These are phyloP conservation scores for Leccinellum rugosiceps DNA, from an alignment of 768 basidiomycete species.

Conservation along the genomic window DNA sequence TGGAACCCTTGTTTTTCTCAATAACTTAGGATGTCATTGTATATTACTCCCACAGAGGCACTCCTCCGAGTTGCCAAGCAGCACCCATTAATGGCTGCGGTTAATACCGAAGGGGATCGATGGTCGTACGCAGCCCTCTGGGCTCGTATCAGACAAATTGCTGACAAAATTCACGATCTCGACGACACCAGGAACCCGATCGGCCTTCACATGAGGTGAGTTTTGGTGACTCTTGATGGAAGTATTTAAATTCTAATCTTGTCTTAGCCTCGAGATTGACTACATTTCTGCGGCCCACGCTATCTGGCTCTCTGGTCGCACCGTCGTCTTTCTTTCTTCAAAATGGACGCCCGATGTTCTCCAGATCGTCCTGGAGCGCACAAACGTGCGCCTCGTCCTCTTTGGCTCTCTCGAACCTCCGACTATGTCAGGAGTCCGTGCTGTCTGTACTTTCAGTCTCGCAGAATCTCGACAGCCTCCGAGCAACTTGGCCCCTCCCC, in stretches of 20 bases:
- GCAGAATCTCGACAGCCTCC: constrained; percentile 8
- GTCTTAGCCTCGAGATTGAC: constrained; percentile 27
- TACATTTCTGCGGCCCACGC: constrained; percentile 30
- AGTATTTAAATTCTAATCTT: not conserved
- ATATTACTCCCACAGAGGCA: constrained; percentile 28
- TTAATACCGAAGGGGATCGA: constrained; percentile 17
- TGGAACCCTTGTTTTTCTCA: constrained; percentile 12
- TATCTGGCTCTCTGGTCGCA: constrained; percentile 26
- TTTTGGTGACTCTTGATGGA: not conserved
- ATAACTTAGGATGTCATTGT: constrained; percentile 11
- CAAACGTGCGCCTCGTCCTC: constrained; percentile 21
- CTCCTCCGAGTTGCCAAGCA: constrained; percentile 29
- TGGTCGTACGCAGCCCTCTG: constrained; percentile 34
- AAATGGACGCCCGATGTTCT: constrained; percentile 31
- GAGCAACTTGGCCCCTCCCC: constrained; percentile 10
- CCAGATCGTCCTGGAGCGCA: constrained; percentile 20
- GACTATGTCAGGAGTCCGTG: constrained; percentile 2
- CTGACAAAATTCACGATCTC: constrained; percentile 18
- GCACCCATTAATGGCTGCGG: constrained; percentile 22
- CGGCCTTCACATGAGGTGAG: constrained; percentile 29
- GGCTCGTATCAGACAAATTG: constrained; percentile 27
- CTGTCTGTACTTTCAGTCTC: constrained; percentile 20
- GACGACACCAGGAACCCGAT: constrained; percentile 16
- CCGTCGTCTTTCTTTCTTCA: constrained; percentile 28
- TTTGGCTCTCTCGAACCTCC: constrained; percentile 19